These are phyloP conservation scores for Aspergillus glaucus DNA, from an alignment of 2,329 filamentous ascomycete genomes.

Conservation along the genomic window DNA sequence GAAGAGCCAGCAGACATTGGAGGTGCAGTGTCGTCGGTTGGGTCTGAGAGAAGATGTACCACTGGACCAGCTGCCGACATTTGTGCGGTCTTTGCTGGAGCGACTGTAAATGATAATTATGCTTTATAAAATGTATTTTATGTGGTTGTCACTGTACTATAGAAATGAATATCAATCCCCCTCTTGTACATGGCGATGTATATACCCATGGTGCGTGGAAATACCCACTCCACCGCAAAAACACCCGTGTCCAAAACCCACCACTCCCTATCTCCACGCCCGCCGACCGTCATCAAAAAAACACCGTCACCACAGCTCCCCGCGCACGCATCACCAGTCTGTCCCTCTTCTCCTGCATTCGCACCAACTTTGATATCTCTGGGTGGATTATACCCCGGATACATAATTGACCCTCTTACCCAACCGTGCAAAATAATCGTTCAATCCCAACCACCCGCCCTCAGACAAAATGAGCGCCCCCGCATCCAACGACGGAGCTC, in stretches of 20 bases:
- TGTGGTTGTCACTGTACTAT: not conserved
- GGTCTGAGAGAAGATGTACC: conserved; percentile 54
- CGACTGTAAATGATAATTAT: conserved; percentile 39
- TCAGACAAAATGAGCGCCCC: conserved; percentile 14
- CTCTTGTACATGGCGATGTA: not conserved
- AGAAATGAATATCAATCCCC: not conserved
- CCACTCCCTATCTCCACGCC: conserved; percentile 3
- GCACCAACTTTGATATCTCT: not conserved
- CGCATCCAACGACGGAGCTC: conserved; percentile 19
- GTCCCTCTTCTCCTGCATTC: not conserved
- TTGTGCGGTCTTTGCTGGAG: conserved; percentile 45
- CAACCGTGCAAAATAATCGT: not conserved
- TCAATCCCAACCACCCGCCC: conserved; percentile 8
- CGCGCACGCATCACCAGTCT: not conserved
- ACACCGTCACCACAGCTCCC: not conserved
- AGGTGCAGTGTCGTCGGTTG: conserved; percentile 72
- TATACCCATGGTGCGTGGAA: conserved; percentile 1
- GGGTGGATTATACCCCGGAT: not conserved
- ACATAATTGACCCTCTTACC: not conserved
- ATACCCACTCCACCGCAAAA: not conserved
- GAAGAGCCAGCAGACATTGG: conserved; percentile 53
- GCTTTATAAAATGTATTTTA: not conserved
- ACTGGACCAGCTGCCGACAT: conserved; percentile 43
- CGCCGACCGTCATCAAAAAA: conserved; percentile 2
- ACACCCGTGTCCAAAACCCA: not conserved